Conservation (phyloP, 2,329 filamentous ascomycete genomes). For the Trichoderma arundinaceum region DNA sequence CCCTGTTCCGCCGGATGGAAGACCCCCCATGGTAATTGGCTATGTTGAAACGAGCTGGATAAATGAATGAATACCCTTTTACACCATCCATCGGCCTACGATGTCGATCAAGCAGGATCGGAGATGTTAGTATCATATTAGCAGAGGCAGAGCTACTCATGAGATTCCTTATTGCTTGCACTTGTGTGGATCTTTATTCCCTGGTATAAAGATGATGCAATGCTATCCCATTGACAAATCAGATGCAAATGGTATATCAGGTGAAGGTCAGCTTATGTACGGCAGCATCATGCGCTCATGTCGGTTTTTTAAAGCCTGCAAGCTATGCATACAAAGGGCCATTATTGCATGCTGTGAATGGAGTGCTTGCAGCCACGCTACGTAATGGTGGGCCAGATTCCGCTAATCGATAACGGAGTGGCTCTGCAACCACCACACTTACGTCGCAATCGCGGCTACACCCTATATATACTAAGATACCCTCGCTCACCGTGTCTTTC, state of each 20-base stretch:
- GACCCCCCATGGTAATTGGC: conserved; percentile 75
- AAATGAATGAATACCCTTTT: conserved; percentile 9
- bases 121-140: neutral
- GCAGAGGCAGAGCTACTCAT: neutral
- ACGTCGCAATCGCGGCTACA: conserved; percentile 28
- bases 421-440: conserved; percentile 14
- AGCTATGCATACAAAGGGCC: neutral
- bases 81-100: neutral
- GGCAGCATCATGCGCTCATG: conserved; percentile 1
- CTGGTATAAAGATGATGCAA: neutral
- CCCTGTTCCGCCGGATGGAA: conserved; percentile 79
- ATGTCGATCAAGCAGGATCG: neutral
- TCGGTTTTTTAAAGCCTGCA: neutral
- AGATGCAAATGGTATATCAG: neutral
- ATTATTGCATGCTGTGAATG: neutral
- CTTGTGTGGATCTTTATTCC: neutral
- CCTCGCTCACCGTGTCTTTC: conserved; percentile 21
- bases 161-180: neutral
- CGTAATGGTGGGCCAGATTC: conserved; percentile 23
- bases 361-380: conserved; percentile 26
- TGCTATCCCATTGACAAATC: conserved; percentile 1
- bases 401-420: conserved; percentile 26
- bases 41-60: neutral
- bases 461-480: conserved; percentile 10
- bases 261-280: conserved; percentile 7